A percentile compares a stretch with the other conserved stretches of the same genome.
Evolutionary conservation across 78 protist genomes (phyloP).

Genomic region (Dictyostelium purpureum): DNA sequence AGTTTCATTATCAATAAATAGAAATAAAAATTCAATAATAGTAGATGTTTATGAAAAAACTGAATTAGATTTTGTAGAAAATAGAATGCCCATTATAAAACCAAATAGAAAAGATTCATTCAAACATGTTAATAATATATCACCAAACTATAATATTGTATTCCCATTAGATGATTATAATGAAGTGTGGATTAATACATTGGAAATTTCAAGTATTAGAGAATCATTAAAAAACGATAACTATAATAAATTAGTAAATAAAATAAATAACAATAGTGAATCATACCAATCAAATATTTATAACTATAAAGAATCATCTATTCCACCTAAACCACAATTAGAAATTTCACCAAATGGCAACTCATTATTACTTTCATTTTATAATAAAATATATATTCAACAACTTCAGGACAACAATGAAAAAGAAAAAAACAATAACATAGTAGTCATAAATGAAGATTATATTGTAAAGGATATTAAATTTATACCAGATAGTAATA

Average conservation of each 20-base stretch:
- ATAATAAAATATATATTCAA: slow-evolving; percentile 19
- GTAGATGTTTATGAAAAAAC: slow-evolving; percentile 3
- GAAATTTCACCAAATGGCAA: slow-evolving; percentile 3
- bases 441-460: neutral
- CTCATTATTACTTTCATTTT: slow-evolving; percentile 2
- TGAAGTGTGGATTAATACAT: slow-evolving; percentile 40
- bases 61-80: slow-evolving; percentile 32
- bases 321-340: neutral
- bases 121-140: neutral
- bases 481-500: neutral
- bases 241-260: neutral
- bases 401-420: neutral
- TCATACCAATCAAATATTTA: neutral
- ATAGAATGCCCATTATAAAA: slow-evolving; percentile 12
- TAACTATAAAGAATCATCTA: neutral
- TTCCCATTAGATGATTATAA: slow-evolving; percentile 61
- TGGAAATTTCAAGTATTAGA: neutral
- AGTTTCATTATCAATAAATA: slow-evolving; percentile 1
- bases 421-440: neutral
- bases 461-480: neutral
- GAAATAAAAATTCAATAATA: neutral
- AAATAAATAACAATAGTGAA: neutral
- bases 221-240: neutral
- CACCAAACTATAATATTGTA: slow-evolving; percentile 17
- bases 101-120: neutral